Evolutionary conservation across 139 green algal species (phyloP), one percentile per base, ranked within the genome.

Genomic region (Chlamydomonas sphaeroides): DNA sequence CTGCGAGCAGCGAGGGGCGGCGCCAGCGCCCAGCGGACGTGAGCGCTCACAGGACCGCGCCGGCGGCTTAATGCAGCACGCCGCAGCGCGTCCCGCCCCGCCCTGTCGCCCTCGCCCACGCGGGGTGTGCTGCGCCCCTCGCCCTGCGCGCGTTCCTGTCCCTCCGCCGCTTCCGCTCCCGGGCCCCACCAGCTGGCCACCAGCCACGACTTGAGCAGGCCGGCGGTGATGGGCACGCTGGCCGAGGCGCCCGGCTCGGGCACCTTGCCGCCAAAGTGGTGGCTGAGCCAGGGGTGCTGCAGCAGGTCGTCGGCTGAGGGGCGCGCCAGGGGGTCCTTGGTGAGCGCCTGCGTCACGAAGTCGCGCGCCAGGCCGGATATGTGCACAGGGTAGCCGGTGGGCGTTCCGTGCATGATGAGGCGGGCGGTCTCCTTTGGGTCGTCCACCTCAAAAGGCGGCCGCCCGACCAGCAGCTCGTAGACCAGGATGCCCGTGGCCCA

Each of bases 301-400:
- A 94, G 87, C 72, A 96, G 84, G 49, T 91, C 61, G 20, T 77
- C 75, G 23, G 93, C 94, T 11, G 84, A 84, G 11, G 91, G 92
- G 23, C 94, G 84, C 53, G 86, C 56, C 11, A 66, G 10, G 0
- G 87, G 84, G 41, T 79, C 38, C 32, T 90, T 92, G 0, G 83
- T 82, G 10, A 97, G 88, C 79, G 95, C 94, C 69, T 67, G 51
- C 23, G 65, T 59, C 45, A 96, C 80, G 56, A 96, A 92, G 70
- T 86, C 75, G 1, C 85, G 59, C 59, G 86, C 90, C 61, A 80
- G 83, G 25, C 77, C 71, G 10, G 84, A 69, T 48, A 89, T 78
- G 57, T 83, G 75, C 69, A 67, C 61, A 5, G 87, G 84, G 32
- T 78, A 80, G 48, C 57, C 41, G 23, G 59, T 32, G 6, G 61